These are phyloP conservation scores for Cercospora janseana DNA, from an alignment of 2,329 filamentous ascomycete species.

Conservation along the genomic window DNA sequence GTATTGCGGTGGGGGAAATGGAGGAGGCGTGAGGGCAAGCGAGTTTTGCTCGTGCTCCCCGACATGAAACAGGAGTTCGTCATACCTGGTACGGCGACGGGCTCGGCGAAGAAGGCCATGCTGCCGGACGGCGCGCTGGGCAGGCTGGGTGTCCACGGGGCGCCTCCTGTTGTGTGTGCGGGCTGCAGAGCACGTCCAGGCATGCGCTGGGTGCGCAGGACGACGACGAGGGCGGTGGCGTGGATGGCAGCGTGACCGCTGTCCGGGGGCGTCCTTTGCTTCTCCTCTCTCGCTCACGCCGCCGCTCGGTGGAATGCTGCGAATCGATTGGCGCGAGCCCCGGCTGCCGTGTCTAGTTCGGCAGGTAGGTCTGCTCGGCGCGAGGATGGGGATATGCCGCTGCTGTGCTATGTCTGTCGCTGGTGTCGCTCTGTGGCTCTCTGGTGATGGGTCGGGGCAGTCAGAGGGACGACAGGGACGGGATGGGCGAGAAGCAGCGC, in stretches of 20 bases:
- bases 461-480: not conserved
- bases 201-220: too few relatives aligned
- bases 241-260: constrained; percentile 2
- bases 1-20: constrained; percentile 25
- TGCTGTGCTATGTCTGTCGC: not conserved
- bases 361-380: constrained; percentile 10
- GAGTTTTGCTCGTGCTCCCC: constrained; percentile 12
- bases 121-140: not conserved
- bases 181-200: too few relatives aligned
- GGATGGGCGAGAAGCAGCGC: not conserved
- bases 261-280: constrained; percentile 6
- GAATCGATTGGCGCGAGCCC: constrained; percentile 2
- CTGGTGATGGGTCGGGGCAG: too few relatives aligned
- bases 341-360: not conserved
- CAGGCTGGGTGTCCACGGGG: not conserved
- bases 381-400: not conserved
- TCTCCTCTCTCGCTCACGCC: constrained; percentile 8
- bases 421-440: too few relatives aligned
- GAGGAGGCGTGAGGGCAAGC: constrained; percentile 2
- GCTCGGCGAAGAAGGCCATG: constrained; percentile 21
- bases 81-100: constrained; percentile 18
- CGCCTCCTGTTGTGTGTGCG: not conserved
- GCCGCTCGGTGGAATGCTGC: constrained; percentile 3
- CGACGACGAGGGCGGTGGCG: not conserved
- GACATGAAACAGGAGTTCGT: constrained; percentile 23